These are phyloP conservation scores for Sambucus nigra DNA, from an alignment of 129 eudicot genomes.

Conservation along the genomic window DNA sequence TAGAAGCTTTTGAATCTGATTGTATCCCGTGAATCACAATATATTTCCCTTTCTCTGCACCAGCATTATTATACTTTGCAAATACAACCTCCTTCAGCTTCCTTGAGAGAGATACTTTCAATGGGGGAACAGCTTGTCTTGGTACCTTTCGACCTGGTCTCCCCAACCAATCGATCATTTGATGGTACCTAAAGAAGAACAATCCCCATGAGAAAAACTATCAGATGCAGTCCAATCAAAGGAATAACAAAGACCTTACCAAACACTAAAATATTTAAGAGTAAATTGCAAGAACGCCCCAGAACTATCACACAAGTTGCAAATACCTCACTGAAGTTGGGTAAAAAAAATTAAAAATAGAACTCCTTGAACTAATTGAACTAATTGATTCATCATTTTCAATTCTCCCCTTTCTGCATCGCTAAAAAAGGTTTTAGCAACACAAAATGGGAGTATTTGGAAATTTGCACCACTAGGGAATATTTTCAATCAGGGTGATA, in stretches of 20 bases:
- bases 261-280: too few relatives aligned
- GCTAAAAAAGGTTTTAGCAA: too few relatives aligned
- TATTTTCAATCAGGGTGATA: too few relatives aligned
- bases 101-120: slow-evolving; percentile 69
- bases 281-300: too few relatives aligned
- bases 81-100: slow-evolving; percentile 69
- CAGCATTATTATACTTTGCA: slow-evolving; percentile 61
- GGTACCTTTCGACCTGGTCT: slow-evolving; percentile 71
- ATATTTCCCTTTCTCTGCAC: slow-evolving; percentile 72
- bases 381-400: too few relatives aligned
- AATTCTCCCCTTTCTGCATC: not conserved
- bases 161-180: slow-evolving; percentile 83
- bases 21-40: slow-evolving; percentile 82
- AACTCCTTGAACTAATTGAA: too few relatives aligned
- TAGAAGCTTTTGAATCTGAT: slow-evolving; percentile 85
- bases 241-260: not conserved
- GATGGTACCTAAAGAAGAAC: slow-evolving; percentile 49
- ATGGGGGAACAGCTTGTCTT: slow-evolving; percentile 62
- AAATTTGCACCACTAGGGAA: too few relatives aligned
- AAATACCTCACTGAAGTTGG: too few relatives aligned
- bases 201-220: not conserved
- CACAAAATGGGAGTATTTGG: too few relatives aligned
- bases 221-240: not conserved
- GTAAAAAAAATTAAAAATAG: too few relatives aligned
- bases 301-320: too few relatives aligned